Evolutionary conservation across 2,329 filamentous ascomycete species (phyloP).

Genomic region (Pochonia chlamydosporia): DNA sequence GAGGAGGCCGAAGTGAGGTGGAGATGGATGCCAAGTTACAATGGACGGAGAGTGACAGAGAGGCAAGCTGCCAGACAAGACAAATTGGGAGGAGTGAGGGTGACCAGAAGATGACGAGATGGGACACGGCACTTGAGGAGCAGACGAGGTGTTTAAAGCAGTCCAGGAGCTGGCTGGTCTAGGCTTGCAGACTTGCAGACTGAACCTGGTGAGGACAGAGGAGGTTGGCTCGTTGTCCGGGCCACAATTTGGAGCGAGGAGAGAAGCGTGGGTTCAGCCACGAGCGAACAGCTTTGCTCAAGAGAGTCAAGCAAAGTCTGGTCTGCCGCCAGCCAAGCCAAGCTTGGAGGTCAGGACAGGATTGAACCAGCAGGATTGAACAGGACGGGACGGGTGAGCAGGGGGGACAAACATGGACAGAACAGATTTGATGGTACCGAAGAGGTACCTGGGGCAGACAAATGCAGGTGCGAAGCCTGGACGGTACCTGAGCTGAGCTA

Average conservation of each 20-base stretch:
- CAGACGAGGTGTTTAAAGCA: not conserved
- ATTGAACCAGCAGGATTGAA: too few relatives aligned
- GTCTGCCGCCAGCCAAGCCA: slow-evolving; percentile 1
- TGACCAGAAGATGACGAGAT: not conserved
- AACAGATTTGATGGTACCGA: too few relatives aligned
- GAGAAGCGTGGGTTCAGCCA: too few relatives aligned
- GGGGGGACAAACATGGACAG: too few relatives aligned
- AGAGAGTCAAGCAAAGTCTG: not conserved
- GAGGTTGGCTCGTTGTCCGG: slow-evolving; percentile 3
- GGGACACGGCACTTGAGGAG: not conserved
- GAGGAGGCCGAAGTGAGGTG: not conserved
- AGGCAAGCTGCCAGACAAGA: not conserved
- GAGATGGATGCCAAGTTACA: not conserved
- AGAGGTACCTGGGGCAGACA: not conserved
- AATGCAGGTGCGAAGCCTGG: not conserved
- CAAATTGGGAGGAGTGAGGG: not conserved
- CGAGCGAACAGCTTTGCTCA: too few relatives aligned
- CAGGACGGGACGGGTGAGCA: too few relatives aligned
- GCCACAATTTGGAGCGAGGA: not conserved
- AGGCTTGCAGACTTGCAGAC: too few relatives aligned
- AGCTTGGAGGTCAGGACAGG: not conserved
- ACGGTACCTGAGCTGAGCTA: not conserved
- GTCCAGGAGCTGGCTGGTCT: not conserved
- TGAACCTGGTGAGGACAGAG: not conserved
- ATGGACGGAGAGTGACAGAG: not conserved